phyloP scores from a whole-genome alignment of 2,329 filamentous ascomycete species.

The Ilyonectria mors-panacis region DNA sequence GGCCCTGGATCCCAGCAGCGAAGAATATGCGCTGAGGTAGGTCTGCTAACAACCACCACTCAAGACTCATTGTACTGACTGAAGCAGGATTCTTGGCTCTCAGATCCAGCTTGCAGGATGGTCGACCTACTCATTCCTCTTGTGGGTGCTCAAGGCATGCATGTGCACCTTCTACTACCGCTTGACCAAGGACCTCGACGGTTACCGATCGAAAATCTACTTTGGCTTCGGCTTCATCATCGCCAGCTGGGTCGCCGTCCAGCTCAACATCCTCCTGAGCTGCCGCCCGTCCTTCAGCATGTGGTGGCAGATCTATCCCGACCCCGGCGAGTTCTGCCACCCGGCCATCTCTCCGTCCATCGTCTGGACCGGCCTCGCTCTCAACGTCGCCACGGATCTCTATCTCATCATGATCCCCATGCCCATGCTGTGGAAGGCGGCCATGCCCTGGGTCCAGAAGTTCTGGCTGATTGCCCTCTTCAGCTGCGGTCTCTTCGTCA shows the following conservation, averaged over 20 bases:
- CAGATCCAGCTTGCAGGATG: constrained; percentile 71
- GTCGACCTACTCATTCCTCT: constrained; percentile 66
- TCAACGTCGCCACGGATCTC: constrained; percentile 70
- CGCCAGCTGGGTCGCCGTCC: constrained; percentile 63
- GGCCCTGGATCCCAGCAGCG: constrained; percentile 58
- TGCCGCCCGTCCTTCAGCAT: constrained; percentile 66
- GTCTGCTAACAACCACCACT: constrained; percentile 4
- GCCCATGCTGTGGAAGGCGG: constrained; percentile 63
- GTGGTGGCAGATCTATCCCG: constrained; percentile 72
- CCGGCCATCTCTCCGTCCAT: constrained; percentile 65
- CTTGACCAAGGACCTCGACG: constrained; percentile 61
- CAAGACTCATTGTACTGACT: background rate
- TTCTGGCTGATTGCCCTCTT: constrained; percentile 57
- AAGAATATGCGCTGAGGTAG: constrained; percentile 61
- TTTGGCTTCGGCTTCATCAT: constrained; percentile 66
- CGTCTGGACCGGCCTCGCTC: constrained; percentile 65
- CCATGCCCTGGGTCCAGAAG: constrained; percentile 55
- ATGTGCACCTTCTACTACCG: constrained; percentile 71
- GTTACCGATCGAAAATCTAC: constrained; percentile 61
- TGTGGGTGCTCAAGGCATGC: constrained; percentile 71
- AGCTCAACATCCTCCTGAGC: constrained; percentile 65
- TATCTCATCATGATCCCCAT: constrained; percentile 72
- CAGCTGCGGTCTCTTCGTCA: constrained; percentile 58
- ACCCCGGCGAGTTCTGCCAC: constrained; percentile 67
- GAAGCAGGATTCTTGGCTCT: constrained; percentile 64